Conservation (phyloP, 2,329 filamentous ascomycete species). For the Colletotrichum navitas region DNA sequence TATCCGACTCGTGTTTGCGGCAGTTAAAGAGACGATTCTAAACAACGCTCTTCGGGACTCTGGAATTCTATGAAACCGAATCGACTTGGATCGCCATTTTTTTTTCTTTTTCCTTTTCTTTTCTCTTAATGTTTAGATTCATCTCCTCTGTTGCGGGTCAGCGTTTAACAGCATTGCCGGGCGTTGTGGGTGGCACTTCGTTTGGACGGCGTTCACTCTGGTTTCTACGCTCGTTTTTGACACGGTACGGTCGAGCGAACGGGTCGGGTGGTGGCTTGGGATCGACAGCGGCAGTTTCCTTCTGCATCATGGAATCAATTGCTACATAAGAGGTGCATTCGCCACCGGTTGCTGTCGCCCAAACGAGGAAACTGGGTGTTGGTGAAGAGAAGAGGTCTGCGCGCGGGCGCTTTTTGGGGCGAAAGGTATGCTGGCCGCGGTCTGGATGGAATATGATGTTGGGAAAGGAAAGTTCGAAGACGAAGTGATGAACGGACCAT, state of each 20-base stretch:
- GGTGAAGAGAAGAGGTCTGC: not conserved
- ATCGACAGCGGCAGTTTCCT: constrained; percentile 17
- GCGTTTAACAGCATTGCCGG: constrained; percentile 44
- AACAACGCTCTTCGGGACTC: constrained; percentile 99
- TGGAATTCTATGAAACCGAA: constrained; percentile 80
- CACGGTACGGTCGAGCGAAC: constrained; percentile 32
- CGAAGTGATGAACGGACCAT: constrained; percentile 38
- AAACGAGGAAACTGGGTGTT: constrained; percentile 22
- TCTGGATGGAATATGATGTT: constrained; percentile 28
- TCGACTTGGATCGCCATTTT: constrained; percentile 11
- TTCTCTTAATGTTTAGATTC: constrained; percentile 36
- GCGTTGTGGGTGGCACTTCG: constrained; percentile 43
- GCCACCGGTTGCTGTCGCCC: constrained; percentile 31
- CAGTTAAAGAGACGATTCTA: constrained; percentile 98
- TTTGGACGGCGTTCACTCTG: constrained; percentile 43
- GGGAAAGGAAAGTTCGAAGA: constrained; percentile 29
- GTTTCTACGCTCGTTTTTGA: constrained; percentile 40
- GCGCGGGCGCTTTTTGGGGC: not conserved
- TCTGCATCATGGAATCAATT: constrained; percentile 28
- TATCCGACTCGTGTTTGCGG: constrained; percentile 96
- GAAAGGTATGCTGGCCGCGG: constrained; percentile 21
- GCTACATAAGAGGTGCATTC: constrained; percentile 23
- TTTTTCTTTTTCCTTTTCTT: not conserved
- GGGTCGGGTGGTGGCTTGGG: constrained; percentile 17
- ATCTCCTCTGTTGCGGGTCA: constrained; percentile 43